Conservation (phyloP, 2,329 filamentous ascomycete species). For the Pseudogymnoascus sp. region DNA sequence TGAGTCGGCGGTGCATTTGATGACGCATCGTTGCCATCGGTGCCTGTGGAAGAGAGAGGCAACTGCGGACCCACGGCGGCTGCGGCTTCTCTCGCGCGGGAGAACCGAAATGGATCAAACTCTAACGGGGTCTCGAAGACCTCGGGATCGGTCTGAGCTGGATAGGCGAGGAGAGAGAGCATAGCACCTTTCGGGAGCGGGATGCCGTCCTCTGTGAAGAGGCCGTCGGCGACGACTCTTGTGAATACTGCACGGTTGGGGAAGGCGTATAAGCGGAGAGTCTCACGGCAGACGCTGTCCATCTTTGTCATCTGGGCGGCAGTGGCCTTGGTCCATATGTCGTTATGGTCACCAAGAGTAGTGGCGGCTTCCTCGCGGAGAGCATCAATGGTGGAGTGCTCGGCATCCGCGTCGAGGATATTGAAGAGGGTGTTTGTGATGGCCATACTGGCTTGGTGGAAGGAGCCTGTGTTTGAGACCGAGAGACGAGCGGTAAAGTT, state of each 20-base stretch:
- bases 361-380: conserved; percentile 32
- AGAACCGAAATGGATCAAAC: conserved; percentile 19
- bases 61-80: background rate
- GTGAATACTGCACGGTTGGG: conserved; percentile 22
- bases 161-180: conserved; percentile 23
- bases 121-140: conserved; percentile 14
- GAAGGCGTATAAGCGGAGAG: conserved; percentile 31
- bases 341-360: conserved; percentile 23
- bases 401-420: conserved; percentile 29
- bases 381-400: conserved; percentile 31
- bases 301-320: conserved; percentile 31
- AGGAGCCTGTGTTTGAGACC: conserved; percentile 21
- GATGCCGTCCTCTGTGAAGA: conserved; percentile 36
- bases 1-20: conserved; percentile 2
- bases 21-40: background rate
- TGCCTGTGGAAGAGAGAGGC: background rate
- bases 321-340: conserved; percentile 34
- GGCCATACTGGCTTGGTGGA: conserved; percentile 33
- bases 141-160: conserved; percentile 18
- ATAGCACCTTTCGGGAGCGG: conserved; percentile 30
- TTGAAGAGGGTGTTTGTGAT: conserved; percentile 34
- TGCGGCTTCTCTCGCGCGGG: conserved; percentile 8
- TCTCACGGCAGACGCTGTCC: conserved; percentile 38
- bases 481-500: conserved; percentile 19
- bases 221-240: conserved; percentile 21